These are phyloP conservation scores for Quercus agrifolia DNA, from an alignment of 306 rosid species.

Conservation along the genomic window DNA sequence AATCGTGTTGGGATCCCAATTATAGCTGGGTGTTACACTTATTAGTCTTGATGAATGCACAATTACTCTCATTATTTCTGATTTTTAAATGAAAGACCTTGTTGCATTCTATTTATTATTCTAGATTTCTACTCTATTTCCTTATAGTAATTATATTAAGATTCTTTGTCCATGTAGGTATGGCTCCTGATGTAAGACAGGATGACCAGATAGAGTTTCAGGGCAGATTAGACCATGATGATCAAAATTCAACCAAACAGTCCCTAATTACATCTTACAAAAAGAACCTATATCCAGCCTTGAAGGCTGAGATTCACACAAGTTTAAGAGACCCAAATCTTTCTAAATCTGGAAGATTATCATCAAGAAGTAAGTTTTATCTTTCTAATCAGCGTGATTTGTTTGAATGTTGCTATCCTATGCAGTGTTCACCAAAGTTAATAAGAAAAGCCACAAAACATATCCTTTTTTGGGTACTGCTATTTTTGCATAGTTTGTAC, in stretches of 20 bases:
- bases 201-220: constrained; percentile 48
- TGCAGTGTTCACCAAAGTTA: background rate
- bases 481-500: background rate
- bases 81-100: background rate
- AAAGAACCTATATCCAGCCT: constrained; percentile 58
- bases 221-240: constrained; percentile 47
- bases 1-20: too few species aligned
- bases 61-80: too few species aligned
- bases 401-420: background rate
- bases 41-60: too few species aligned
- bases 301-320: constrained; percentile 64
- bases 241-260: constrained; percentile 66
- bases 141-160: constrained; percentile 1
- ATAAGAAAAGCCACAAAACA: background rate
- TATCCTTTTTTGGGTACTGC: too few species aligned
- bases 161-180: constrained; percentile 41
- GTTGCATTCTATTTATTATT: background rate
- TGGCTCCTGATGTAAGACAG: constrained; percentile 59
- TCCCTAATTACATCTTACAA: constrained; percentile 63
- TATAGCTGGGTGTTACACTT: too few species aligned
- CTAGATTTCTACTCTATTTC: background rate
- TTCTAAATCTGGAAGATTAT: constrained; percentile 29
- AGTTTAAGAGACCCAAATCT: constrained; percentile 14
- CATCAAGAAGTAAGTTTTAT: constrained; percentile 48
- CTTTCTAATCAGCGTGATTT: background rate